Conservation (phyloP, 2,329 filamentous ascomycete species). For the Ophiostoma sp. region DNA sequence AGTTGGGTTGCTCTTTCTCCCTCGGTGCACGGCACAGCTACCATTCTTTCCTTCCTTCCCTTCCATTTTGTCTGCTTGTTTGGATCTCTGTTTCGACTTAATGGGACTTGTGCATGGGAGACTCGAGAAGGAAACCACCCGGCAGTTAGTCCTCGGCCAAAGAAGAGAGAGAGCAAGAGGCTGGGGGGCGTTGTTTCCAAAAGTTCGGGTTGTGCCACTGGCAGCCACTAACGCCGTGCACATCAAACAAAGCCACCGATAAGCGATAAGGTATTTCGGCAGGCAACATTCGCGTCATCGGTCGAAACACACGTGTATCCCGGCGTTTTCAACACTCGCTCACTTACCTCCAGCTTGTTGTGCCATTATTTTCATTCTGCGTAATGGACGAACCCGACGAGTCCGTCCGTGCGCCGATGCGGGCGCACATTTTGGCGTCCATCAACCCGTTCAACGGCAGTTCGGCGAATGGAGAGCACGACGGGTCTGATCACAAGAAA, state of each 20-base stretch:
- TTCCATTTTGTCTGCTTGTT: neutral
- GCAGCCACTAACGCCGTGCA: neutral
- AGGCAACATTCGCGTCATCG: neutral
- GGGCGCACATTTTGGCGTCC: slow-evolving; percentile 53
- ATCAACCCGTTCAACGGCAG: slow-evolving; percentile 43
- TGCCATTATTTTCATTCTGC: neutral
- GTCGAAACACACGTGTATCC: neutral
- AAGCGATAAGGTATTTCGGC: slow-evolving; percentile 1
- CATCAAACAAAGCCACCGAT: neutral
- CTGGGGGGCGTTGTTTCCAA: neutral
- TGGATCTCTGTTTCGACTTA: neutral
- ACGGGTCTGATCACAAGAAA: slow-evolving; percentile 10
- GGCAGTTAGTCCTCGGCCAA: neutral
- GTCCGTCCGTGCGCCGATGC: slow-evolving; percentile 33
- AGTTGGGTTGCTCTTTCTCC: neutral
- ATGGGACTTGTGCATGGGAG: neutral
- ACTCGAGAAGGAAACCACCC: neutral
- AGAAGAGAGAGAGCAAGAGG: neutral
- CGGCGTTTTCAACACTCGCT: neutral
- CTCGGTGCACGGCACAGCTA: neutral
- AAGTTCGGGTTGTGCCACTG: neutral
- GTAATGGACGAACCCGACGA: slow-evolving; percentile 20
- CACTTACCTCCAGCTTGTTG: neutral
- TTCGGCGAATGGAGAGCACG: neutral
- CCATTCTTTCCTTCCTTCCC: neutral